Conservation (phyloP, 768 basidiomycete genomes). For the Tricholoma sp. region DNA sequence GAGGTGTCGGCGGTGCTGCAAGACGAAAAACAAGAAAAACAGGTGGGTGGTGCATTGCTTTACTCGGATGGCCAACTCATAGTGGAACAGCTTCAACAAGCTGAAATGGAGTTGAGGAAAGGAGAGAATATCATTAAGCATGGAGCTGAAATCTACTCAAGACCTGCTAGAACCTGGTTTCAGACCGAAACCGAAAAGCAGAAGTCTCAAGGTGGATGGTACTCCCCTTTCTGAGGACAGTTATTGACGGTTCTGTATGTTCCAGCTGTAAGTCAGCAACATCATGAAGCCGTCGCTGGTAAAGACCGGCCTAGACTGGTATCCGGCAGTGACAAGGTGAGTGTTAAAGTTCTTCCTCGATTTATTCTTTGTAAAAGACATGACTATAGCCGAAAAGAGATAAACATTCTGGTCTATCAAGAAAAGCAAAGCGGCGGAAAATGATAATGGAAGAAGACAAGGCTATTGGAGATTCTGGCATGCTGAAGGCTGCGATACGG, state of each 20-base stretch:
- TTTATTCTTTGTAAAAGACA: not conserved
- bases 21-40: constrained; percentile 96
- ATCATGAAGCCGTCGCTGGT: constrained; percentile 58
- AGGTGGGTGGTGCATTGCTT: constrained; percentile 39
- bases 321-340: constrained; percentile 37
- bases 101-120: constrained; percentile 95
- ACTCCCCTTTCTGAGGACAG: not conserved
- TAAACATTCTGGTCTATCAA: constrained; percentile 78
- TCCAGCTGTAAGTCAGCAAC: constrained; percentile 69
- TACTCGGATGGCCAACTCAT: constrained; percentile 5
- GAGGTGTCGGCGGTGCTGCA: constrained; percentile 77
- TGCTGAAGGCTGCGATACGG: constrained; percentile 73
- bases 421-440: constrained; percentile 84
- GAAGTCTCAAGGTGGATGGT: constrained; percentile 63
- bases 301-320: constrained; percentile 36
- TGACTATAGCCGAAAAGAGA: constrained; percentile 62
- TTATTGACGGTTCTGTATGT: not conserved
- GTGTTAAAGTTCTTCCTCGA: constrained; percentile 7
- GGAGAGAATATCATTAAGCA: constrained; percentile 96
- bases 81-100: constrained; percentile 62
- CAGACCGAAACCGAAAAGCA: constrained; percentile 82
- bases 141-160: constrained; percentile 83
- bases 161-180: constrained; percentile 99
- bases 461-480: constrained; percentile 47
- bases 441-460: constrained; percentile 79